Base-by-base conservation (phyloP, 352 stramenopile genomes). In the Phytopythium ostracodes region DNA sequence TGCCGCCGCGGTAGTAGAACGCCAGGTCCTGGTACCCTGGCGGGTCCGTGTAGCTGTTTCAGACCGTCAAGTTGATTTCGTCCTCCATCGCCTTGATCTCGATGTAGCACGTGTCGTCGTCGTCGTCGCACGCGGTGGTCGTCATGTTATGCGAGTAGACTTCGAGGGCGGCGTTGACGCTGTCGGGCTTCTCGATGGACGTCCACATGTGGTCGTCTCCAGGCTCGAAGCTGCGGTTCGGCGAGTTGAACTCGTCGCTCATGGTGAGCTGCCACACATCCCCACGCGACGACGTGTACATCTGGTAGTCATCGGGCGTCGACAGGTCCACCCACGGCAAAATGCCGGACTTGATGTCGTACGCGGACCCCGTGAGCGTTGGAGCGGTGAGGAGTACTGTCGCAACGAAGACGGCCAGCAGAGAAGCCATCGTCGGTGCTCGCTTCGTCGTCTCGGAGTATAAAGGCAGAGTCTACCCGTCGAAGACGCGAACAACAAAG, bases 121-220 rank as follows among this genome's bases (percentile, higher is more conserved):
- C 64, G 11, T 73, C 49, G 40, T 66, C 64, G 43, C 64, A 70
- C 42, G 66, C 73, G 31, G 65, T 70, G 53, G 64, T 74, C 15
- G 66, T 64, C 56, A 87, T 91, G 22, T 67, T 79, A 42, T 76
- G 78, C 52, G 91, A 91, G 73, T 97, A 97, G 67, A 94, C 91
- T 46, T 97, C 87, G 29, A 96, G 72, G 1, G 88, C 89, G 18
- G 67, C 73, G 50, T 89, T 89, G 22, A 81, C 40, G 4, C 40
- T 88, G 60, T 97, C 89, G 56, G 96, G 96, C 59, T 96, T 97
- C 56, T 97, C 71, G 56, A 94, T 71, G 20, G 40, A 44, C 17
- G 40, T 44, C 40, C 40, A 44, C 17, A 44, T 44, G 40, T 44
- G 40, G 17, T 44, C 40, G 17, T 44, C 40, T 44, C 92, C 94